Conservation (phyloP, 1,139 yeast species). For the Groenewaldozyma auringiensis region DNA sequence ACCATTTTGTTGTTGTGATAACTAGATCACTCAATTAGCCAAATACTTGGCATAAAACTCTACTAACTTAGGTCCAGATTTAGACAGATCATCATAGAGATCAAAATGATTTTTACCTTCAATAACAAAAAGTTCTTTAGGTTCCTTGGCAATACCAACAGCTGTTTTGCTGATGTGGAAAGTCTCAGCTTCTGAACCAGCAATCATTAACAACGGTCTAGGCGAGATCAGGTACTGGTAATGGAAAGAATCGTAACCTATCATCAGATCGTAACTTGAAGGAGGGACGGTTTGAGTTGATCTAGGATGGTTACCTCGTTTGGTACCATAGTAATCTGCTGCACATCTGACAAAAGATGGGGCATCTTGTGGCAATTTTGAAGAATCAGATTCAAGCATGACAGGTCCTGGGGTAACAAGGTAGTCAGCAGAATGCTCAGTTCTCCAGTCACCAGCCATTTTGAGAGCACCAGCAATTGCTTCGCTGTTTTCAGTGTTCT, state of each 20-base stretch:
- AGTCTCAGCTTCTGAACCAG: conserved; percentile 3
- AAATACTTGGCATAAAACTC: conserved; percentile 5
- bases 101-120: conserved; percentile 1
- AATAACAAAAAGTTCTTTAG: conserved; percentile 3
- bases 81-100: conserved; percentile 3
- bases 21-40: too few species aligned
- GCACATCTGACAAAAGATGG: neutral
- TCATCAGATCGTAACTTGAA: neutral
- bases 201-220: conserved; percentile 5
- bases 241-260: neutral
- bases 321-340: conserved; percentile 1
- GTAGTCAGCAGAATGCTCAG: neutral
- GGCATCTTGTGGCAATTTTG: neutral
- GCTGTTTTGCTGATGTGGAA: conserved; percentile 4
- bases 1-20: too few species aligned
- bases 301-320: conserved; percentile 2
- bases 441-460: neutral
- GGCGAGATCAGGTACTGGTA: conserved; percentile 1
- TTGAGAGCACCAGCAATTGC: neutral
- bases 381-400: neutral
- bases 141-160: conserved; percentile 2
- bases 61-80: conserved; percentile 2
- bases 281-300: neutral
- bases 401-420: neutral
- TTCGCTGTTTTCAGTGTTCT: neutral